Percentiles rank a stretch among this genome's conserved stretches.
These are phyloP conservation scores for Vitis labrusca DNA, from an alignment of 164 flowering plant genomes.

Conservation along the genomic window DNA sequence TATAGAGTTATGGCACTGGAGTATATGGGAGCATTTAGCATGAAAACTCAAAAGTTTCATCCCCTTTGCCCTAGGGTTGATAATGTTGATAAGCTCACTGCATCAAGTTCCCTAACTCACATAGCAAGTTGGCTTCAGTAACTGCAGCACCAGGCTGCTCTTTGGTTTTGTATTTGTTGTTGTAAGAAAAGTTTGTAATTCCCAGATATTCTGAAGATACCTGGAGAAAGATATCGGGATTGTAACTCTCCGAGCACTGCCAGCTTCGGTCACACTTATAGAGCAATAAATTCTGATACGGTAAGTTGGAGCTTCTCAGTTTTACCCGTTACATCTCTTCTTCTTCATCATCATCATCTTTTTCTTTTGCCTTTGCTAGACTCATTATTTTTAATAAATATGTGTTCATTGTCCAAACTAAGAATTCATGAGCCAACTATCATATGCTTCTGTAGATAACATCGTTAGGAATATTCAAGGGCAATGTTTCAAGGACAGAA, in stretches of 20 bases:
- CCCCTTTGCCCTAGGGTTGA: no score
- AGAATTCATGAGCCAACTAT: background rate
- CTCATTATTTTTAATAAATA: background rate
- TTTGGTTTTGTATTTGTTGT: background rate
- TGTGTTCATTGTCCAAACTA: background rate
- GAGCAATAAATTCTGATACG: constrained; percentile 21
- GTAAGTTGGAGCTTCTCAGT: constrained; percentile 6
- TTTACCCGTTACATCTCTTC: background rate
- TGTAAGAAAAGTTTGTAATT: constrained; percentile 4
- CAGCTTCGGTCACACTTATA: constrained; percentile 14
- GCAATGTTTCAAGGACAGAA: constrained; percentile 21
- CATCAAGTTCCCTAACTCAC: no score
- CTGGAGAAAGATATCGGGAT: constrained; percentile 20
- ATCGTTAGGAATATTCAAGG: constrained; percentile 18
- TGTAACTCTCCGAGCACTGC: constrained; percentile 10
- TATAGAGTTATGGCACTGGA: no score
- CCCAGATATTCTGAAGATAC: constrained; percentile 28
- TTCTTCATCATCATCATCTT: background rate
- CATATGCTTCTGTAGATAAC: constrained; percentile 17
- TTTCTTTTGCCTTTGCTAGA: background rate
- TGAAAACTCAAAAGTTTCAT: no score
- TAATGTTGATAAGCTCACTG: no score
- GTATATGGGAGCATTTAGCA: no score
- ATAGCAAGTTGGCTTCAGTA: no score
- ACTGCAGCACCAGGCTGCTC: no score